Evolutionary conservation across 2,329 filamentous ascomycete genomes (phyloP).

Genomic region (Fusarium compactum): DNA sequence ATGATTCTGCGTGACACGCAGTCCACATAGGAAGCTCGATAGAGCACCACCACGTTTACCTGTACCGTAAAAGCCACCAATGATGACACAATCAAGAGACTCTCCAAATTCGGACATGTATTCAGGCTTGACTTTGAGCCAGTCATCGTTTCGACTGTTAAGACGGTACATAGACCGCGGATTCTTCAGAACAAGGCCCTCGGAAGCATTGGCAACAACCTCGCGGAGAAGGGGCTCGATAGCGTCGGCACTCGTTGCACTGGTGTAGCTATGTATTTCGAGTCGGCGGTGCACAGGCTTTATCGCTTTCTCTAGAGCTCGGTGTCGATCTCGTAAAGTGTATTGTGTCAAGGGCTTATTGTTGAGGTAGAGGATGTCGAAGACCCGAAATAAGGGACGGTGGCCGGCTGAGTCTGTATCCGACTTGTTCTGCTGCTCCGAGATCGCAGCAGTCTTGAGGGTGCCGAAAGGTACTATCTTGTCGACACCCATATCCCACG

Average conservation of each 20-base stretch:
- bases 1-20: conserved; percentile 79
- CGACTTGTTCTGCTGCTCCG: conserved; percentile 74
- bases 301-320: conserved; percentile 79
- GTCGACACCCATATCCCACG: conserved; percentile 90
- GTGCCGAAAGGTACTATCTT: conserved; percentile 91
- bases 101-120: conserved; percentile 98
- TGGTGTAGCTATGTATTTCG: conserved; percentile 81
- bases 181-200: conserved; percentile 94
- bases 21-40: conserved; percentile 90
- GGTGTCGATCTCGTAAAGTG: conserved; percentile 82
- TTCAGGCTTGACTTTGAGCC: conserved; percentile 98
- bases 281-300: conserved; percentile 78
- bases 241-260: conserved; percentile 74
- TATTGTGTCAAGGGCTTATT: conserved; percentile 83
- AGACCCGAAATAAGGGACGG: conserved; percentile 84
- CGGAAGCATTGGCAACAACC: conserved; percentile 87
- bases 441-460: conserved; percentile 88
- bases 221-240: conserved; percentile 84
- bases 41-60: conserved; percentile 85
- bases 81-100: conserved; percentile 86
- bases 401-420: conserved; percentile 63
- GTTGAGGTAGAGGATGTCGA: conserved; percentile 93
- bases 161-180: conserved; percentile 87
- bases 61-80: conserved; percentile 93
- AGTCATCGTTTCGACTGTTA: conserved; percentile 92